Base-by-base conservation (phyloP, 2,329 filamentous ascomycete genomes). In the Xylariales sp. region DNA sequence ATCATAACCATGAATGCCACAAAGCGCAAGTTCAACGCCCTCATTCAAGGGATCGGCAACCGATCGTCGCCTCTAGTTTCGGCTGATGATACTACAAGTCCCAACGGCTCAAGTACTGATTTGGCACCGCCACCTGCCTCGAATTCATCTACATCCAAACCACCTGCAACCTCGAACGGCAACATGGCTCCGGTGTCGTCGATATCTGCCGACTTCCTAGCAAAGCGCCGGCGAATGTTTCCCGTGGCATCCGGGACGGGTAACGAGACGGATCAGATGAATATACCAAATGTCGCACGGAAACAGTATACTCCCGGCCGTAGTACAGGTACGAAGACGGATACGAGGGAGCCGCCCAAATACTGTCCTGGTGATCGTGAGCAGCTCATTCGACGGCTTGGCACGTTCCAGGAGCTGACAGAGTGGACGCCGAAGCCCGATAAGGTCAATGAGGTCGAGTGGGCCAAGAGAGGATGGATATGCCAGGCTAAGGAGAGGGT, bases 371-470 rank as follows among this genome's bases (percentile, higher is more conserved):
- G 83, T 67, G 90, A 93, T 60, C 85, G 93, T 40, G 80, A 82
- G 28, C 81, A 88, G 51, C 89, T 97, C 47, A 72, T 97, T 9
- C 80, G 77, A 52, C 73, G 93, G 18, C 71, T 98, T 20, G 84
- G 84, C 46, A 94, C 88, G 0, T 98, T 95, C 58, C 86, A 91
- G 57, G 88, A 91, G 51, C 82, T 97, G 35, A 93, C 88, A 40
- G 79, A 86, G 59, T 98, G 91, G 91, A 85, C 86, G n/a, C 86
- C 88, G 0, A 97, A 97, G 60, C 90, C 93, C 0, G 79, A 90
- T 39, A 74, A 73, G 24, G 82, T 97, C 52, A 88, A 81, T 57
- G 93, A 97, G 64, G 82, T 96, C 6, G 85, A 89, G 60, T 98
- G 93, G 93, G 90, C 90, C 1, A 95, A 91, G 69, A 73, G 86